phyloP scores from a whole-genome alignment of 768 basidiomycete species.

The Amanita thiersii region DNA sequence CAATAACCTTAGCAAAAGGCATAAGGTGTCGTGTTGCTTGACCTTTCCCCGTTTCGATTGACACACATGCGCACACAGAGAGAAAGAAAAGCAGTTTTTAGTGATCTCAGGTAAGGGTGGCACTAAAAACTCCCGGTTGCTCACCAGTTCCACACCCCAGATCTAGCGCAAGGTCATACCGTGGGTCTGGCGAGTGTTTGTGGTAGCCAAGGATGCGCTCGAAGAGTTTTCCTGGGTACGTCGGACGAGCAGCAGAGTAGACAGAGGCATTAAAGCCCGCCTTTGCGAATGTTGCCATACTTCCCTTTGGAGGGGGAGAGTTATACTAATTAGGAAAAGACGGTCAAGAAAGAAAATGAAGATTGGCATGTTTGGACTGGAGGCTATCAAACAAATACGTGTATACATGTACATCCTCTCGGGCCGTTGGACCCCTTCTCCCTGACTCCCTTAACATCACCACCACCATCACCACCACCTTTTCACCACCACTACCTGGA shows the following conservation, averaged over 20 bases:
- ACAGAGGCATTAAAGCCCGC: constrained; percentile 55
- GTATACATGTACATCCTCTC: too few relatives aligned
- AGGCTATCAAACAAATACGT: too few relatives aligned
- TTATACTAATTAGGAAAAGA: too few relatives aligned
- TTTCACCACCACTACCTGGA: background rate
- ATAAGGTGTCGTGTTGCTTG: constrained; percentile 57
- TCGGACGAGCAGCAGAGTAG: constrained; percentile 67
- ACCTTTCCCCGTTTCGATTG: too few relatives aligned
- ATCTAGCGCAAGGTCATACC: constrained; percentile 60
- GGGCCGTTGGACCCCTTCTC: too few relatives aligned
- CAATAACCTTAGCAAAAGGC: constrained; percentile 52
- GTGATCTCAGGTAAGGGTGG: background rate
- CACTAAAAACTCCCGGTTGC: constrained; percentile 7
- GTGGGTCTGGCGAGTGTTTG: constrained; percentile 12
- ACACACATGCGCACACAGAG: background rate
- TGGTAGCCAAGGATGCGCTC: constrained; percentile 60
- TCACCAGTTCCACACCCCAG: constrained; percentile 82
- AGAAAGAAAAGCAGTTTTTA: background rate
- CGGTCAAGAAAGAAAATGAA: too few relatives aligned
- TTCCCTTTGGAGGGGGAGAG: too few relatives aligned
- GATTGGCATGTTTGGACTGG: too few relatives aligned
- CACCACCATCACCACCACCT: background rate
- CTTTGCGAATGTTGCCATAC: constrained; percentile 72
- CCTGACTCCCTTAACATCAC: background rate
- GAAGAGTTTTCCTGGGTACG: constrained; percentile 61